Conservation (phyloP, 805 yeast species). For the Pichia pseudocactophila region DNA sequence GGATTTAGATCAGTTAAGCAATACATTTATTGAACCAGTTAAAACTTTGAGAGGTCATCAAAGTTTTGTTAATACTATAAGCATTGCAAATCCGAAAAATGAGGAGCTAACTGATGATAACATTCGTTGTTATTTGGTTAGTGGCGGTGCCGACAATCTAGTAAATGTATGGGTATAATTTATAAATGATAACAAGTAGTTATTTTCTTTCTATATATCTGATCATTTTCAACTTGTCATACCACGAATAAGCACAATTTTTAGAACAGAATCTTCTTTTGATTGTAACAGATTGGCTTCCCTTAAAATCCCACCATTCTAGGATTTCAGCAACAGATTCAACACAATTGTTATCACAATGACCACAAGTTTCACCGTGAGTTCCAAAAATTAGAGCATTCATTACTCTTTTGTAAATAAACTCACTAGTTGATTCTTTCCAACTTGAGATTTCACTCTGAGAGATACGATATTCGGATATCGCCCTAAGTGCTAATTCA, state of each 20-base stretch:
- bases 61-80: conserved; percentile 64
- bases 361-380: conserved; percentile 44
- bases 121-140: conserved; percentile 55
- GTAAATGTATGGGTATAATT: conserved; percentile 42
- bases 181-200: not conserved
- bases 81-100: conserved; percentile 38
- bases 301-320: conserved; percentile 62
- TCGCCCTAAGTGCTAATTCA: conserved; percentile 37
- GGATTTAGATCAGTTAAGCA: conserved; percentile 42
- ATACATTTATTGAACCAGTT: conserved; percentile 18
- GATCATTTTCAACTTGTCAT: conserved; percentile 10
- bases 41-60: conserved; percentile 49
- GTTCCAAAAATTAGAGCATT: conserved; percentile 45
- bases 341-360: conserved; percentile 39
- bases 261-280: conserved; percentile 49
- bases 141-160: conserved; percentile 54
- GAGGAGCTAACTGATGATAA: conserved; percentile 26
- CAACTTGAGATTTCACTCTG: conserved; percentile 45
- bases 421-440: conserved; percentile 39
- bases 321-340: conserved; percentile 50
- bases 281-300: conserved; percentile 41
- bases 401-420: conserved; percentile 38
- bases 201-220: not conserved
- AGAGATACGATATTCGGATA: conserved; percentile 45
- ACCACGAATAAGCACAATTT: conserved; percentile 34